Evolutionary conservation across 2,329 filamentous ascomycete genomes (phyloP), one percentile per base, ranked within the genome.

Genomic region (Phialophora tarda): DNA sequence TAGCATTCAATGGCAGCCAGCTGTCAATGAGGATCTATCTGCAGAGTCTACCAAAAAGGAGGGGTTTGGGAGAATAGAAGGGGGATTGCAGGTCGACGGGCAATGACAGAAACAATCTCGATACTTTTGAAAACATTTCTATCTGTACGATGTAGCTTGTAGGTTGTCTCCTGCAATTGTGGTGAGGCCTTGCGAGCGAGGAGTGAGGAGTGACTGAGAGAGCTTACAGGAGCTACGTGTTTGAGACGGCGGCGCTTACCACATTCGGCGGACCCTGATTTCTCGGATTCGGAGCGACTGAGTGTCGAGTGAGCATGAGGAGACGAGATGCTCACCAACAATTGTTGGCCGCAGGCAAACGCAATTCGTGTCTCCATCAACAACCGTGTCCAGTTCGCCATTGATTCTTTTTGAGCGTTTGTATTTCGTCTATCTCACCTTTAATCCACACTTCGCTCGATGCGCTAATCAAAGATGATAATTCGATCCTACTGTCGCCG

Each of bases 381-480:
- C 67, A 62, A 64, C 51, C 30, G 59, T 67, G 62, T 63, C 64
- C 64, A 53, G 59, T 64, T 59, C 32, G 47, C 41, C 47, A 23
- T 54, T 61, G 41, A 32, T 61, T 61, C 59, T n/a, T 53, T 59
- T 61, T 34, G 47, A 61, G 59, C 59, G 30, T 53, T 53, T 47
- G 32, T 59, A 44, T 68, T 58, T 60, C 38, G n/a, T 56, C 38
- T 59, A 32, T 61, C 62, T 61, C 17, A 48, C 32, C 17, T 30
- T 51, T 61, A 11, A 30, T 26, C 55, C 30, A 28, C 60, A 24
- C 50, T 23, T 21, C 47, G 53, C 53, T 68, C 65, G 54, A 69
- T 67, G 67, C 63, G 62, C 58, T 71, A 64, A 68, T 70, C 61
- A 62, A 65, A 60, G 24, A 72, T 72, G 71, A 70, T 71, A 62